Evolutionary conservation across 345 rosid genomes (phyloP), one percentile per base, ranked within the genome.

Genomic region (Mangifera indica): DNA sequence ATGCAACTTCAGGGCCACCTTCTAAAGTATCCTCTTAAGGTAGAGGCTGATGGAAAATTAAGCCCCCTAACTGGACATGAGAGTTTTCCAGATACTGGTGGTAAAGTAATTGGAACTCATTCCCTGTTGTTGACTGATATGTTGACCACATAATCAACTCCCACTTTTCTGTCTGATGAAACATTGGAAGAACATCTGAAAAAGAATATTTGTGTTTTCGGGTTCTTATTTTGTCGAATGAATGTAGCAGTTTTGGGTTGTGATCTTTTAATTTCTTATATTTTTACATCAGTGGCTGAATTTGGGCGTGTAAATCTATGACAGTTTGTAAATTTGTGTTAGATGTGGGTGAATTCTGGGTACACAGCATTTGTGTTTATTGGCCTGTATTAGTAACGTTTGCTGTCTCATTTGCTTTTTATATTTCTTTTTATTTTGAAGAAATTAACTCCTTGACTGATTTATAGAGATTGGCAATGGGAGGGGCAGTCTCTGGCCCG

Each of bases 71-170:
- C 85, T 0, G 96, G 86, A 42, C 69, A 70, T 2, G 99, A 89
- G 57, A 73, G 54, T 53, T 95, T 95, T 82, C 99, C 98, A 0
- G 99, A 95, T 70, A 87, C 84, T 29, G 99, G 99, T 7, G 99
- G 98, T 68, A 87, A 82, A 63, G 88, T 91, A 5, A 24, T 91
- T 4, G 99, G 99, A 55, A 81, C 81, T 72, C 85, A 83, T 58
- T 82, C 93, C 18, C 0, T 82, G 34, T 60, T 80, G 17, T 72
- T 91, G 46, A 97, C 96, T 1, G 97, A 91, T 75, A 63, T 81
- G 40, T 78, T 95, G 52, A 95, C 99, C 5, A 95, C 98, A 0
- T 93, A 76, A 83, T 66, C 46, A 13, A 10, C 26, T 22, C 0
- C n/a, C 9, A 24, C 18, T 58, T 4, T 20, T 29, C 25, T 20